Base-by-base conservation (phyloP, 1,139 yeast species). In the Scheffersomyces segobiensis region DNA sequence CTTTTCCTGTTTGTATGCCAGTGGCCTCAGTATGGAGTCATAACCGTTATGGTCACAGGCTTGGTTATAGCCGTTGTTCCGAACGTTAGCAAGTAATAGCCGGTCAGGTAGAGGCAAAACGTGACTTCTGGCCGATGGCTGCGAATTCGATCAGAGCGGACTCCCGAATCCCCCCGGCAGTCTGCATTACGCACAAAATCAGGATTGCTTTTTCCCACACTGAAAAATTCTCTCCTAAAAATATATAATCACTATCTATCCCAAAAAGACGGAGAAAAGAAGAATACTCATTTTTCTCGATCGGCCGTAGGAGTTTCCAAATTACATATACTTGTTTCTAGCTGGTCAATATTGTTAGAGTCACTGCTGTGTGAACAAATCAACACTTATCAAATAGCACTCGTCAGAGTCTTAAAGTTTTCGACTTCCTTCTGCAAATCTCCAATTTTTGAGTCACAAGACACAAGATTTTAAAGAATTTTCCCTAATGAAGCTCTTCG, bases 401-500 rank as follows among this genome's bases (percentile, higher is more conserved):
- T 32, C 42, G 4, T 4, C 14, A 32, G 17, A 32, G 12, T 7
- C 42, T 12, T 12, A 2, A 32, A 32, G 17, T 32, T 32, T 32
- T 32, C 42, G 12, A 24, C 8, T 24, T 24, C 8, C 42, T 32
- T 7, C 3, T 32, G 17, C 42, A 17, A 10, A 32, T 3, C 17
- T 32, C 42, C 42, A 7, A 32, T 32, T 32, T 32, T 32, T 32
- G 3, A 12, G 42, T 32, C 42, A 32, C 42, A 32, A 22, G 24
- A 50, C 42, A 12, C 26, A 50, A 20, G 14, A n/a, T 22, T 21
- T 20, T 12, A 46, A 21, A 18, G 20, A 8, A 49, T 18, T 20
- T 49, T 7, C 10, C 57, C 57, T 32, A 52, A 93, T 93, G 98
- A 92, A 89, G 74, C 80, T 93, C 58, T 93, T 91, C 69, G 86